Conservation (phyloP, 2,329 filamentous ascomycete species). For the Mycosphaerella sp. region DNA sequence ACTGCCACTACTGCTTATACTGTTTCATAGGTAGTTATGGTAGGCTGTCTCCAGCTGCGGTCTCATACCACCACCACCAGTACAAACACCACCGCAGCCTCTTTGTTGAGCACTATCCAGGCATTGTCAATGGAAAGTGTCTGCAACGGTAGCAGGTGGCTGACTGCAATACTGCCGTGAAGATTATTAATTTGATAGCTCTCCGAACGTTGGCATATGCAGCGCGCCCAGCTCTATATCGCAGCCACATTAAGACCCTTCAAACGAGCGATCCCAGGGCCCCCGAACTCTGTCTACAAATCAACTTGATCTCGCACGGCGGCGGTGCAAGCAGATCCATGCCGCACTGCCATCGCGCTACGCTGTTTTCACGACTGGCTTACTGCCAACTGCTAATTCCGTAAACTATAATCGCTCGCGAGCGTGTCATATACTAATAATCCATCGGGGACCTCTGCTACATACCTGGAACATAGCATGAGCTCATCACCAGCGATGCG, state of each 20-base stretch:
- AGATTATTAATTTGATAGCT: no score
- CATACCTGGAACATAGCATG: neutral
- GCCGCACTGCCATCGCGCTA: neutral
- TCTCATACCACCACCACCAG: neutral
- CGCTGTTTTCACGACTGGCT: conserved; percentile 3
- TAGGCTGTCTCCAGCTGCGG: neutral
- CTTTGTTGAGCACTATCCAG: no score
- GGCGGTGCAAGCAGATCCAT: conserved; percentile 3
- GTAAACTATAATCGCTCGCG: neutral
- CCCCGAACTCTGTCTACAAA: neutral
- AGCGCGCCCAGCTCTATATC: neutral
- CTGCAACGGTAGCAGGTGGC: no score
- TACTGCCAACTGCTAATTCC: conserved; percentile 2
- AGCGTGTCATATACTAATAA: neutral
- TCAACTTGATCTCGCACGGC: neutral
- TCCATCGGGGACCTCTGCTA: neutral
- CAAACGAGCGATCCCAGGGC: neutral
- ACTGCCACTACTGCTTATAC: neutral
- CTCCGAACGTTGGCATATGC: no score
- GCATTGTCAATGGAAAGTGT: no score
- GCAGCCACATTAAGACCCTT: neutral
- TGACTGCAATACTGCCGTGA: no score
- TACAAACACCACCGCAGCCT: no score
- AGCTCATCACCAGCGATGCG: neutral
- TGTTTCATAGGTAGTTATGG: neutral